Evolutionary conservation across 305 asterid species (phyloP).

Genomic region (Stenogyne calaminthoides): DNA sequence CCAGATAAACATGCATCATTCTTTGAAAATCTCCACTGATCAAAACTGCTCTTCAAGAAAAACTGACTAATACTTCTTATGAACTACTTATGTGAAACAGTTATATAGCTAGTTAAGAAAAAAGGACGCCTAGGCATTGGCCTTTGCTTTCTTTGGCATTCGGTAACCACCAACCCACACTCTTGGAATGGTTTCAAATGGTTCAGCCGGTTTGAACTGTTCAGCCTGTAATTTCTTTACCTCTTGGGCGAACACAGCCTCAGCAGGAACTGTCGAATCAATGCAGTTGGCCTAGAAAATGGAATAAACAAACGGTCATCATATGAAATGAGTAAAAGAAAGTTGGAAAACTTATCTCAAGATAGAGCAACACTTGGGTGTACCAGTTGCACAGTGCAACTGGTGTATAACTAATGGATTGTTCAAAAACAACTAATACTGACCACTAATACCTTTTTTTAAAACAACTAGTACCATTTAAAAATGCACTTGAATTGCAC

Average conservation of each 20-base stretch:
- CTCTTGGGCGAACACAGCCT: slow-evolving; percentile 80
- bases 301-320: too few species aligned
- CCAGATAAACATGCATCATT: background rate
- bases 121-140: slow-evolving; percentile 29
- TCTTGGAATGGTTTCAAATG: slow-evolving; percentile 94
- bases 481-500: too few species aligned
- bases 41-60: background rate
- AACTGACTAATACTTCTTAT: background rate
- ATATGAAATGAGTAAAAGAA: too few species aligned
- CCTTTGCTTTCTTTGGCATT: slow-evolving; percentile 67
- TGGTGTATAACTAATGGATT: too few species aligned
- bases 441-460: too few species aligned
- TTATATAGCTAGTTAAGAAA: too few species aligned
- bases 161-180: slow-evolving; percentile 86
- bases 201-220: slow-evolving; percentile 81
- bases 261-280: slow-evolving; percentile 86
- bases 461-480: too few species aligned
- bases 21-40: background rate
- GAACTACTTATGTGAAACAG: too few species aligned
- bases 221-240: slow-evolving; percentile 82
- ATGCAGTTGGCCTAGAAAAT: slow-evolving; percentile 74
- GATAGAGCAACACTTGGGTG: too few species aligned
- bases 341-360: too few species aligned
- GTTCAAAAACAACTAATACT: too few species aligned
- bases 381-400: too few species aligned